Conservation (phyloP, 208 protist genomes). For the Leishmania aethiopica region DNA sequence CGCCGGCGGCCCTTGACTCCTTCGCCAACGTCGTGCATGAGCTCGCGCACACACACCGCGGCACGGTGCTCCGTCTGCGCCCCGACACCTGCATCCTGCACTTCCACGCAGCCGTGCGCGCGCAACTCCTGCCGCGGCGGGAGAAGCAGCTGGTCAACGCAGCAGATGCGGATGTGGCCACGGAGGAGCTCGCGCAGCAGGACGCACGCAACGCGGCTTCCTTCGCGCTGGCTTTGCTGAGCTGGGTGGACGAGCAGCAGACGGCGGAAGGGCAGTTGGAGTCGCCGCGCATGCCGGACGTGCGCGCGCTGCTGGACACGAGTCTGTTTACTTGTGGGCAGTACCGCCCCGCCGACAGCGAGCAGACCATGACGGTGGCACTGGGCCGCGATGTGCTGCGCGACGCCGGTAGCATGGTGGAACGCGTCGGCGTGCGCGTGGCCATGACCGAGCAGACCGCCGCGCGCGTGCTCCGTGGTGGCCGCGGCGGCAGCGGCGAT, state of each 20-base stretch:
- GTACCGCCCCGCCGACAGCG: not conserved
- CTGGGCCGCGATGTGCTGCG: conserved; percentile 27
- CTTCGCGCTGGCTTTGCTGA: conserved; percentile 21
- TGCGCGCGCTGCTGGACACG: conserved; percentile 26
- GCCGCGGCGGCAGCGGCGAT: not conserved
- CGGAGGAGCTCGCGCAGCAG: not conserved
- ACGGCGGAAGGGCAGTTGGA: not conserved
- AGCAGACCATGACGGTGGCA: conserved; percentile 10
- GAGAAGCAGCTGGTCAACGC: not conserved
- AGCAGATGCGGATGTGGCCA: not conserved
- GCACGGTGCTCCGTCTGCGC: conserved; percentile 12
- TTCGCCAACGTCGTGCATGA: conserved; percentile 20
- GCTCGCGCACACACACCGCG: conserved; percentile 9
- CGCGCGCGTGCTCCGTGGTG: conserved; percentile 7
- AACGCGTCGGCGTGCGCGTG: conserved; percentile 13
- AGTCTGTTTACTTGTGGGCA: conserved; percentile 11
- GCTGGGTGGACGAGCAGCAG: conserved; percentile 3
- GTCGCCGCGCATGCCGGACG: not conserved
- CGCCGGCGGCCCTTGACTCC: conserved; percentile 6
- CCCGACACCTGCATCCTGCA: conserved; percentile 33
- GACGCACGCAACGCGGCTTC: conserved; percentile 14
- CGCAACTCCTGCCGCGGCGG: not conserved
- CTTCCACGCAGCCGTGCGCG: conserved; percentile 15
- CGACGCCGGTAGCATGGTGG: conserved; percentile 18
- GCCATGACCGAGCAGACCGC: conserved; percentile 43